Base-by-base conservation (phyloP, 306 rosid species). In the Malus orientalis region DNA sequence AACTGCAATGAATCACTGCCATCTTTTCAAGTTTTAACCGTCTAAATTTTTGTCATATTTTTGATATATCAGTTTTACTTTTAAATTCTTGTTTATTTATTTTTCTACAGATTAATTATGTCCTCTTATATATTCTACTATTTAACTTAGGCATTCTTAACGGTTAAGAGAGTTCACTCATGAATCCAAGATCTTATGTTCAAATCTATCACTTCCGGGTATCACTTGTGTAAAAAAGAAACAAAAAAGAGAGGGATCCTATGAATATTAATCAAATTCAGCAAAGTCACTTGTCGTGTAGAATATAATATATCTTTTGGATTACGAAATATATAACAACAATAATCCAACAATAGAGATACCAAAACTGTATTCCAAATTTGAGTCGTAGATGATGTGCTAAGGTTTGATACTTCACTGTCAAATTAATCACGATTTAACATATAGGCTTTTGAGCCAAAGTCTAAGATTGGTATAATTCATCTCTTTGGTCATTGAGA, bases 401-500 rank as follows among this genome's bases (percentile, higher is more conserved):
- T 9, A 42, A 42, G 12, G 45, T 8, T 42, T 42, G 42, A 38
- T 38, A 38, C 42, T 38, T 38, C 42, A 38, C 10, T 38, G 42
- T 38, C 42, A 42, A 10, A 42, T 8, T 42, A 42, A 42, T 42
- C 45, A 9, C 12, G 1, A 42, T 42, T 42, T 9, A 42, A 7
- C 2, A 38, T 38, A 38, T 38, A 38, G 42, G 42, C 2, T 38
- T 38, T 38, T 38, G 42, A 38, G 42, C 42, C 42, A 38, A 38
- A 38, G 10, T 38, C 0, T 38, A 38, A 38, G 10, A 38, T 38
- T 38, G 0, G 2, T 0, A 38, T 38, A 38, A 38, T 38, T 38
- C 0, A 0, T 38, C 0, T 38, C 0, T 38, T 38, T 38, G 2
- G 10, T 38, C 1, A 0, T 38, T 38, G 2, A 38, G 42, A 38